Evolutionary conservation across 2,329 filamentous ascomycete genomes (phyloP).

Genomic region (Ascochyta clinopodiicola): DNA sequence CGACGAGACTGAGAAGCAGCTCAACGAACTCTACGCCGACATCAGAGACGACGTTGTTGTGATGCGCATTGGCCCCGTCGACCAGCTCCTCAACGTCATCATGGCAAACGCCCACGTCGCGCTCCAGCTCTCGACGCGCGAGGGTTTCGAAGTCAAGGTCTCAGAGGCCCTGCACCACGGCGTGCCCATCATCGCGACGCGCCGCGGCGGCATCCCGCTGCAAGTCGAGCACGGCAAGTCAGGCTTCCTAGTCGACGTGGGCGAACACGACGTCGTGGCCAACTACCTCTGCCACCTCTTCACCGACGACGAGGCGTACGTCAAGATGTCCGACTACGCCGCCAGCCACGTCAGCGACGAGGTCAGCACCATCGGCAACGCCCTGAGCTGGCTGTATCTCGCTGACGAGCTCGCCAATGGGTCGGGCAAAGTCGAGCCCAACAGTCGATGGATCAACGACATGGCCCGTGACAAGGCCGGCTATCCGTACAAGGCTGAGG

Average conservation of each 20-base stretch:
- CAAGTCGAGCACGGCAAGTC: conserved; percentile 75
- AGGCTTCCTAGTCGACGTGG: conserved; percentile 75
- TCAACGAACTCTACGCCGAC: conserved; percentile 64
- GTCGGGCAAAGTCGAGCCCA: conserved; percentile 62
- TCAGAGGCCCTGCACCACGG: conserved; percentile 83
- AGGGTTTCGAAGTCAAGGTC: conserved; percentile 88
- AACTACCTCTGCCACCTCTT: conserved; percentile 70
- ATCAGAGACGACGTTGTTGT: conserved; percentile 68
- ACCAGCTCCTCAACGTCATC: conserved; percentile 80
- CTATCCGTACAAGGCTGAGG: conserved; percentile 62
- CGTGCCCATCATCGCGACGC: conserved; percentile 76
- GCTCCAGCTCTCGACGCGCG: conserved; percentile 79
- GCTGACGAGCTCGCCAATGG: conserved; percentile 69
- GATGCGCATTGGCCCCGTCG: conserved; percentile 77
- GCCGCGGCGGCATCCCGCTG: conserved; percentile 79
- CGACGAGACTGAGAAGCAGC: conserved; percentile 71
- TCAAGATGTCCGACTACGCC: conserved; percentile 71
- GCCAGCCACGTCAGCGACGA: conserved; percentile 76
- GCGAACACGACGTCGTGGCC: conserved; percentile 74
- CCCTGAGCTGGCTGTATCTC: conserved; percentile 78
- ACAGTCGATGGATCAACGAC: conserved; percentile 75
- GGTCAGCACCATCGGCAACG: conserved; percentile 81
- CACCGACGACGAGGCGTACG: conserved; percentile 68
- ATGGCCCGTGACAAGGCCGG: conserved; percentile 72
- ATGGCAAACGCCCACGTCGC: conserved; percentile 75